Base-by-base conservation (phyloP, 2,329 filamentous ascomycete genomes). In the Ascochyta lentis region DNA sequence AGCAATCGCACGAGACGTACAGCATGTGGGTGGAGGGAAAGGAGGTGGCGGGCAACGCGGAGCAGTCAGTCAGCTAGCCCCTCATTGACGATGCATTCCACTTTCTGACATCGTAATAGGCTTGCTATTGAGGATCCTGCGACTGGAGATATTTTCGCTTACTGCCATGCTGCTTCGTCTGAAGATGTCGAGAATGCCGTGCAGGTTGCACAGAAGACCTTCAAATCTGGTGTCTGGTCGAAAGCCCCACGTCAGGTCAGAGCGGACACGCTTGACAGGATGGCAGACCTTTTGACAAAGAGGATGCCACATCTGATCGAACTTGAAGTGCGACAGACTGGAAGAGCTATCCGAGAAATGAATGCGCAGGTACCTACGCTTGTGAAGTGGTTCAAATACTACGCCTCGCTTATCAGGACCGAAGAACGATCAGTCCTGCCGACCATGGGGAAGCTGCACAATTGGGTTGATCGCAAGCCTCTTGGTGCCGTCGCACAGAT, bases 381-480 rank as follows among this genome's bases (percentile, higher is more conserved):
- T 0, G 81, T 86, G 1, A 84, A 85, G 39, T 91, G 88, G 88
- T 86, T 91, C 74, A 85, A 84, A 56, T 91, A 91, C 76, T 91
- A 88, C 66, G 87, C 87, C 1, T 80, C 86, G 0, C 69, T 90
- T 1, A 80, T 89, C 29, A 83, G 88, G n/a, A 86, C 84, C 1
- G 86, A 89, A 66, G 86, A 90, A 73, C 82, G 86, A 2, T 76
- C 84, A 2, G 84, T 91, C 0, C 79, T 90, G 1, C 88, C 89
- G 0, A 90, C 88, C 3, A 77, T 76, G 24, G 86, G 86, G 0
- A 83, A 83, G 68, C 61, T 79, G 26, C 76, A 78, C 58, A 78
- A 79, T 46, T 78, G 75, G 75, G 66, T 79, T 40, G 77, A 79
- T 52, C 60, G 74, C 7, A 71, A 69, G 29, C 72, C 73, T 15